Base-by-base conservation (phyloP, 345 rosid genomes). In the Brassica carinata region DNA sequence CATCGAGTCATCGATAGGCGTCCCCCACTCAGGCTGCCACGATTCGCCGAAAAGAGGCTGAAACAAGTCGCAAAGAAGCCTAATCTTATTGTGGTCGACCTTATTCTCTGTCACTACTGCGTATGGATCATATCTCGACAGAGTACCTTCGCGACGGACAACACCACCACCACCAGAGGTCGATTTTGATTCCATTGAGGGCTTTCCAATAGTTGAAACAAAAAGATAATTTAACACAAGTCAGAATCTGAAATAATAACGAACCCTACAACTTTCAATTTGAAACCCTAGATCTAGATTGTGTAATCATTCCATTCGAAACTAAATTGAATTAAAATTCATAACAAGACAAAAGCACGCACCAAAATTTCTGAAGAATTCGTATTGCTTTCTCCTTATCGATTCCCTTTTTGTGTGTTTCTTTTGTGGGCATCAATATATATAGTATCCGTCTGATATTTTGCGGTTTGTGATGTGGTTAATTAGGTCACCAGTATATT, bases 401-500 rank as follows among this genome's bases (percentile, higher is more conserved):
- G 43, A 1, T 38, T 38, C 13, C 13, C 11, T 38, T 36, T 31
- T 31, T 31, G 34, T 31, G 3, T 38, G 45, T 38, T 8, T 38
- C 0, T 38, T 38, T 38, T 2, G 45, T 38, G 0, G 45, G 45
- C 45, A 38, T 38, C 45, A 38, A n/a, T n/a, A 38, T 38, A 38
- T 8, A 38, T 8, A 38, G 11, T 38, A 38, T 7, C 10, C 43
- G 81, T 71, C 76, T 7, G 8, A 30, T 53, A 0, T 15, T 77
- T 45, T 43, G 53, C 36, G 23, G n/a, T 53, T 17, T 55, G 27
- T 57, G 10, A 17, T 57, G 11, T 29, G 19, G 11, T 67, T 63
- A 77, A n/a, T 70, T 70, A 72, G 77, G 77, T 65, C 43, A 78
- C 61, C 82, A 78, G 30, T n/a, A 65, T 65, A 8, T 71, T 78